A percentile compares a stretch with the other conserved stretches of the same genome.
Evolutionary conservation across 176 grass and related monocot species (phyloP).

Genomic region (Triticum monococcum): DNA sequence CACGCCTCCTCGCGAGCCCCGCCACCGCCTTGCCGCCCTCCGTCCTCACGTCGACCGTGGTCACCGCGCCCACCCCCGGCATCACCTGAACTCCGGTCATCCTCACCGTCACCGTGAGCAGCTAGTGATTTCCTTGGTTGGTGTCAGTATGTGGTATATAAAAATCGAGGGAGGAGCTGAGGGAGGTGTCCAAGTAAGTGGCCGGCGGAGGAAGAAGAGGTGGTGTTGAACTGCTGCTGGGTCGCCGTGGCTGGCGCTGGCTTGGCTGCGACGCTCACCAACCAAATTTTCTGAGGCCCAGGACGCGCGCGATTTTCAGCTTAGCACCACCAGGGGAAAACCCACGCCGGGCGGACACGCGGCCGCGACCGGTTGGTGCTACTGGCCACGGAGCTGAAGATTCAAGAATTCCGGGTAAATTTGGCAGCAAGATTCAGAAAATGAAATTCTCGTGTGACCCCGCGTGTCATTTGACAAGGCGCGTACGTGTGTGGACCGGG

Average conservation of each 20-base stretch:
- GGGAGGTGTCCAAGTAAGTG: neutral
- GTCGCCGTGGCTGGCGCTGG: neutral
- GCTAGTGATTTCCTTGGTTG: neutral
- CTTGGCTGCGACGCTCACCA: conserved; percentile 13
- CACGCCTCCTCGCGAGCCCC: neutral
- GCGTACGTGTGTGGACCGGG: neutral
- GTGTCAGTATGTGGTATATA: neutral
- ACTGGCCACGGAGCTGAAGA: neutral
- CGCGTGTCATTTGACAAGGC: neutral
- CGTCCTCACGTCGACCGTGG: conserved; percentile 16
- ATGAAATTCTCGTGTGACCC: neutral
- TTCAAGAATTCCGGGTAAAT: neutral
- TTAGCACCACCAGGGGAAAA: no score
- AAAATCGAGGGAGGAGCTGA: neutral
- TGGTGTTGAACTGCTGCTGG: conserved; percentile 18
- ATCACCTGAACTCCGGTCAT: conserved; percentile 42
- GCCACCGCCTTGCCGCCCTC: neutral
- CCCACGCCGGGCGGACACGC: no score
- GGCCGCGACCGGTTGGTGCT: no score
- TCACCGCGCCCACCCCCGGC: conserved; percentile 34
- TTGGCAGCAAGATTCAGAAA: neutral
- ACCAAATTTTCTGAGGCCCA: conserved; percentile 44
- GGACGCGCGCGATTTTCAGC: neutral
- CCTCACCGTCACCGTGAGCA: neutral
- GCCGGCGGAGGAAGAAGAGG: neutral